Evolutionary conservation across 768 basidiomycete genomes (phyloP).

Genomic region (Suillus luteus): DNA sequence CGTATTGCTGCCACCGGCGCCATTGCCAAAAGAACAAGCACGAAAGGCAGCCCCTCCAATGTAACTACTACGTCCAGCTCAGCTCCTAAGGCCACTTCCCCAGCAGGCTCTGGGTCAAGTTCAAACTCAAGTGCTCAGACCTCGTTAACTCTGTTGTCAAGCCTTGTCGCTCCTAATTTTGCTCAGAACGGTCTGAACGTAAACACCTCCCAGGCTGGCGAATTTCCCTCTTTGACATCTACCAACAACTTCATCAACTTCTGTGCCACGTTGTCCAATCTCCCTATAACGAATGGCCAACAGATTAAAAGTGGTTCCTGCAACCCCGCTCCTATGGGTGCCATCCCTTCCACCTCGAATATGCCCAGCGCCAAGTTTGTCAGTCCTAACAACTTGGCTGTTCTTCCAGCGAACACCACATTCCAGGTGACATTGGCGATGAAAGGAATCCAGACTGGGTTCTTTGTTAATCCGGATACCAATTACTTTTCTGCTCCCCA

Average conservation of each 20-base stretch:
- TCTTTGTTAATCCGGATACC: slow-evolving; percentile 54
- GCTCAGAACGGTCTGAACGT: slow-evolving; percentile 47
- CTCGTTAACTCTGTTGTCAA: slow-evolving; percentile 43
- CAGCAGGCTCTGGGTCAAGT: slow-evolving; percentile 13
- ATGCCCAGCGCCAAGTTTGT: slow-evolving; percentile 60
- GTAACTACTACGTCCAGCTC: slow-evolving; percentile 19
- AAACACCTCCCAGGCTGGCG: slow-evolving; percentile 38
- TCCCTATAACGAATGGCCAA: slow-evolving; percentile 63
- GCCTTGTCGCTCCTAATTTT: slow-evolving; percentile 58
- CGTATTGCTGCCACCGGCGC: slow-evolving; percentile 45
- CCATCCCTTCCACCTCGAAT: slow-evolving; percentile 49
- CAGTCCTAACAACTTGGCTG: slow-evolving; percentile 45
- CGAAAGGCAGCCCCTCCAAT: slow-evolving; percentile 16
- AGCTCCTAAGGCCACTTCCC: slow-evolving; percentile 14
- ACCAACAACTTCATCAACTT: slow-evolving; percentile 76
- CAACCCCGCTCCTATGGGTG: slow-evolving; percentile 64
- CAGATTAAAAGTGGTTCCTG: slow-evolving; percentile 55
- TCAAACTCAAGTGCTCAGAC: slow-evolving; percentile 25
- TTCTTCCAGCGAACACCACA: slow-evolving; percentile 43
- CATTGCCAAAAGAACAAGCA: slow-evolving; percentile 23
- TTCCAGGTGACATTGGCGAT: slow-evolving; percentile 58
- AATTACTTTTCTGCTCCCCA: slow-evolving; percentile 63
- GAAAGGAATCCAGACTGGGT: slow-evolving; percentile 48
- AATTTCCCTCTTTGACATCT: slow-evolving; percentile 61
- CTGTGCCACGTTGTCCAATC: slow-evolving; percentile 48